These are phyloP conservation scores for Globisporangium rhizosaccharum DNA, from an alignment of 352 stramenopile genomes.

Conservation along the genomic window DNA sequence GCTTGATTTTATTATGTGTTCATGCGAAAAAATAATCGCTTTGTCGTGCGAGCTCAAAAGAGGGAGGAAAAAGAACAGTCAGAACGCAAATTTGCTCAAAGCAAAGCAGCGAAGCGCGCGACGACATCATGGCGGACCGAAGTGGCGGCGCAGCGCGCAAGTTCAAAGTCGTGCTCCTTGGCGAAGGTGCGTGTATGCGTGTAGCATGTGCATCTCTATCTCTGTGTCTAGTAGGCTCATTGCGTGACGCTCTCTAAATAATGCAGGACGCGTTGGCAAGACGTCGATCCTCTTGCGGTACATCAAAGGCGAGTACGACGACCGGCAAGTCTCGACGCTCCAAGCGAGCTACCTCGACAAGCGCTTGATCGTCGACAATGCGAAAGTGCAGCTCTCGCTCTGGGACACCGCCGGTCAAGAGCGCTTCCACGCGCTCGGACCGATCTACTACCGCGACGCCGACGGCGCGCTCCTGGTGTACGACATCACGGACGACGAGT, in stretches of 20 bases:
- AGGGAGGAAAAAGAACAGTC: too few species aligned
- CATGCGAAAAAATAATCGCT: neutral
- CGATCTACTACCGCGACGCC: conserved; percentile 90
- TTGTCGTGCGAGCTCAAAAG: too few species aligned
- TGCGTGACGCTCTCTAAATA: neutral
- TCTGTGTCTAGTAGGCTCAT: too few species aligned
- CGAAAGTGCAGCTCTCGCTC: conserved; percentile 74
- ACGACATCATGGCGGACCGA: conserved; percentile 11
- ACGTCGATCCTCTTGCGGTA: conserved; percentile 94
- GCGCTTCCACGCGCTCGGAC: conserved; percentile 81
- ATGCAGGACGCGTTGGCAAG: conserved; percentile 90
- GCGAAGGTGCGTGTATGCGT: conserved; percentile 41
- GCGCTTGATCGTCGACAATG: conserved; percentile 78
- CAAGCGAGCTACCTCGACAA: conserved; percentile 94
- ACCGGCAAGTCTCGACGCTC: conserved; percentile 89
- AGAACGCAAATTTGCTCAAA: too few species aligned
- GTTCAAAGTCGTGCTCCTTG: conserved; percentile 82
- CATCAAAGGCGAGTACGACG: conserved; percentile 91
- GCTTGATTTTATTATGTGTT: too few species aligned
- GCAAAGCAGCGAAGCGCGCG: neutral
- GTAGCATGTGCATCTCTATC: neutral
- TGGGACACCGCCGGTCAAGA: conserved; percentile 88
- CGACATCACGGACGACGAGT: conserved; percentile 90
- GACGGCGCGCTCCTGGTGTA: conserved; percentile 88
- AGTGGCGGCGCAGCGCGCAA: conserved; percentile 41